A percentile compares a stretch with the other conserved stretches of the same genome.
Evolutionary conservation across 2,329 filamentous ascomycete species (phyloP).

Genomic region (Pyricularia grisea): DNA sequence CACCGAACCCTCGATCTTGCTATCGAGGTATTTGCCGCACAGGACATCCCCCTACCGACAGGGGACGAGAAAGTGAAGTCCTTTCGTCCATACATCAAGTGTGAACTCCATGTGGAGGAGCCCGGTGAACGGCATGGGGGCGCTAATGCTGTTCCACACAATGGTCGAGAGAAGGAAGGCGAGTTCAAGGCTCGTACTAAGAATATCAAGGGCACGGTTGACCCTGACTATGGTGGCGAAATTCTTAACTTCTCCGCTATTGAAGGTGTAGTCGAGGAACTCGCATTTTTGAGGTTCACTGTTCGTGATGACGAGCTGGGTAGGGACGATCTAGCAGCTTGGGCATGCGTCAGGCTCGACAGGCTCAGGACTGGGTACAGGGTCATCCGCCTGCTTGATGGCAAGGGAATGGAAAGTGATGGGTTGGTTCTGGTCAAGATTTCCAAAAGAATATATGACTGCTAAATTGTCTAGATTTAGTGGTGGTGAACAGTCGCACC

Average conservation of each 20-base stretch:
- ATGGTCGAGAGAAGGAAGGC: slow-evolving; percentile 39
- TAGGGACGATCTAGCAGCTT: slow-evolving; percentile 70
- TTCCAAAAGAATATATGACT: neutral
- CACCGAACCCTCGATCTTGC: slow-evolving; percentile 57
- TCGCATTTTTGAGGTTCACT: slow-evolving; percentile 73
- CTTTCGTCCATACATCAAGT: slow-evolving; percentile 74
- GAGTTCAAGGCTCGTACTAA: slow-evolving; percentile 45
- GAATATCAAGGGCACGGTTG: slow-evolving; percentile 37
- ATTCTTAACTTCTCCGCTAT: slow-evolving; percentile 46
- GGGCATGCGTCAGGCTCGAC: slow-evolving; percentile 83
- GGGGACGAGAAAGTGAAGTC: slow-evolving; percentile 38
- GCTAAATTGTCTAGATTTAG: neutral
- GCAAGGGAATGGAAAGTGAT: slow-evolving; percentile 48
- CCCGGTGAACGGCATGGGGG: slow-evolving; percentile 27
- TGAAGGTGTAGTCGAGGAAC: slow-evolving; percentile 51
- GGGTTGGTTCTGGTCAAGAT: slow-evolving; percentile 64
- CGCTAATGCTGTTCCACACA: slow-evolving; percentile 27
- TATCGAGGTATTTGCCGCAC: slow-evolving; percentile 68
- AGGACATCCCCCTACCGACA: slow-evolving; percentile 59
- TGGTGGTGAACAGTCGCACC: neutral
- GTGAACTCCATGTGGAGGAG: slow-evolving; percentile 69
- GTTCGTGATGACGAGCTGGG: slow-evolving; percentile 80
- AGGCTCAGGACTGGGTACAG: slow-evolving; percentile 66
- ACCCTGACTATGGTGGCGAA: slow-evolving; percentile 55
- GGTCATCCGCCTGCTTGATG: slow-evolving; percentile 67